These are phyloP conservation scores for Physaria fendleri DNA, from an alignment of 345 rosid genomes.

Conservation along the genomic window DNA sequence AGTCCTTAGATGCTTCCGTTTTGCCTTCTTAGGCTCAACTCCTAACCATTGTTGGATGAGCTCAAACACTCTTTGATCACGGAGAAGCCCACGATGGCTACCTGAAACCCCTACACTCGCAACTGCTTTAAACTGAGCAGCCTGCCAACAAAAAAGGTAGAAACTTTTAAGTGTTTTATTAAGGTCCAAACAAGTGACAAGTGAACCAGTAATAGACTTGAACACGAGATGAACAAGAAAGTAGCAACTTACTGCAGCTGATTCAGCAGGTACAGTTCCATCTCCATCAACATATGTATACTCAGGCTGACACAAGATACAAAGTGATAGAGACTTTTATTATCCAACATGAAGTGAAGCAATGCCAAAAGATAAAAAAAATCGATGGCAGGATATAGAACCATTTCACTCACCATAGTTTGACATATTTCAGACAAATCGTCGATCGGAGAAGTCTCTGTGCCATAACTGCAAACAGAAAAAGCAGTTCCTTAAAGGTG, in stretches of 20 bases:
- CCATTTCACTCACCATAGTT: constrained; percentile 46
- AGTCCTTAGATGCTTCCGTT: constrained; percentile 29
- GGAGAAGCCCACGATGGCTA: constrained; percentile 55
- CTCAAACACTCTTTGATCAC: constrained; percentile 45
- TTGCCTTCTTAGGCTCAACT: constrained; percentile 37
- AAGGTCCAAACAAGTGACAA: neutral
- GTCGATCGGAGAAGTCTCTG: constrained; percentile 59
- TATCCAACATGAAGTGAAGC: neutral
- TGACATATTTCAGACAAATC: constrained; percentile 86
- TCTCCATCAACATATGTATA: constrained; percentile 84
- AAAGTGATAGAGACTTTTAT: neutral
- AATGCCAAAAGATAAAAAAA: neutral
- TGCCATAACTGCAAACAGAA: constrained; percentile 62
- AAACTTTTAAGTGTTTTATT: neutral
- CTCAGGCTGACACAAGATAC: constrained; percentile 47
- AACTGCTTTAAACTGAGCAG: constrained; percentile 52
- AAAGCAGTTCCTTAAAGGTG: neutral
- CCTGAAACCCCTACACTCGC: constrained; percentile 64
- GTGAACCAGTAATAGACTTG: constrained; percentile 3
- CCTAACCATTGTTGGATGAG: constrained; percentile 66
- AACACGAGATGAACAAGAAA: constrained; percentile 6
- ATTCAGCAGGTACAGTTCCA: constrained; percentile 89
- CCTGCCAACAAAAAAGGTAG: constrained; percentile 30
- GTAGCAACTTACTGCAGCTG: constrained; percentile 57
- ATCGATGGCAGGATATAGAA: neutral